Percentiles rank a stretch among this genome's conserved stretches.
Conservation (phyloP, 495 filamentous ascomycete genomes). For the Bombardia bombarda region DNA sequence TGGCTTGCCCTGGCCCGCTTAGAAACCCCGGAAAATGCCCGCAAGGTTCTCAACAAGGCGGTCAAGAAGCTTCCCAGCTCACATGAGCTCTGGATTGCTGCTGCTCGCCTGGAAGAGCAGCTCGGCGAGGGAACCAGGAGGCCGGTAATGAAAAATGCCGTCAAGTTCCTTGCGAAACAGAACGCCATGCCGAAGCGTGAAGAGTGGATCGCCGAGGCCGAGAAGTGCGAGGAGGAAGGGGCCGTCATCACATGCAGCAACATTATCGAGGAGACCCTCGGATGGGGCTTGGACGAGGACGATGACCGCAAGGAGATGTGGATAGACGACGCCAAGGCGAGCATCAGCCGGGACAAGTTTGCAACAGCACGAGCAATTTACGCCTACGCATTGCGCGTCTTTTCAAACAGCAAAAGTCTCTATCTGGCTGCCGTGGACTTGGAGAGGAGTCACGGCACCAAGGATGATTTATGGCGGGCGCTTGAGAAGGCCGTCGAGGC, state of each 20-base stretch:
- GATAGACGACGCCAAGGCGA: conserved; percentile 82
- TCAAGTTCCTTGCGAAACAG: conserved; percentile 81
- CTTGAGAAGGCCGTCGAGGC: conserved; percentile 92
- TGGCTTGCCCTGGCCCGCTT: conserved; percentile 90
- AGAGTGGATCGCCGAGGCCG: conserved; percentile 92
- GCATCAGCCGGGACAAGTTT: conserved; percentile 69
- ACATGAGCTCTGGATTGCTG: conserved; percentile 93
- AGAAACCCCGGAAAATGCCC: conserved; percentile 82
- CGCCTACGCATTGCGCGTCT: conserved; percentile 80
- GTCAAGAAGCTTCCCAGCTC: conserved; percentile 88
- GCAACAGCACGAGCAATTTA: conserved; percentile 91
- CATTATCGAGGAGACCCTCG: conserved; percentile 88
- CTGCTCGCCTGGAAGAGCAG: conserved; percentile 85
- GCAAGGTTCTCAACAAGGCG: conserved; percentile 89
- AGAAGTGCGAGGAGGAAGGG: conserved; percentile 89
- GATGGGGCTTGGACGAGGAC: conserved; percentile 90
- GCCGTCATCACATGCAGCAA: conserved; percentile 76
- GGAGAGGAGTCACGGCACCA: conserved; percentile 81
- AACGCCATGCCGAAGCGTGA: conserved; percentile 95
- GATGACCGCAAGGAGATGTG: conserved; percentile 92
- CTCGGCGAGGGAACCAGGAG: conserved; percentile 62
- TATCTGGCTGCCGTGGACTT: conserved; percentile 89
- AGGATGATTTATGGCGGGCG: conserved; percentile 72
- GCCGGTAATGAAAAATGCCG: conserved; percentile 89
- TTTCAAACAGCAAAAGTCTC: conserved; percentile 69